phyloP scores from a whole-genome alignment of 2,329 filamentous ascomycete species.

The Aspergillus persii region DNA sequence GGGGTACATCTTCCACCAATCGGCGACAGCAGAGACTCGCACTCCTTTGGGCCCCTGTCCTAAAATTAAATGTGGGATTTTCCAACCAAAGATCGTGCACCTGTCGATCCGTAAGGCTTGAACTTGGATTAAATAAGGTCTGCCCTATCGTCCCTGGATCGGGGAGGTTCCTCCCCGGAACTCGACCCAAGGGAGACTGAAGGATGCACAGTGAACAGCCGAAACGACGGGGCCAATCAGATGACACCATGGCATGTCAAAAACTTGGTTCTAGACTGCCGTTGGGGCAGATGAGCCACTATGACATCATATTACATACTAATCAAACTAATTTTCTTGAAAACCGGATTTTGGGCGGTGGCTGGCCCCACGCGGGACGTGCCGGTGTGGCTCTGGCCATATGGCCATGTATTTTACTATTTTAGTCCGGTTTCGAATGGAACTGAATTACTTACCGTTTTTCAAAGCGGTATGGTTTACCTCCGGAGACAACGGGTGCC shows the following conservation, averaged over 20 bases:
- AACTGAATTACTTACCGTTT: neutral
- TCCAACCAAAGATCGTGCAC: neutral
- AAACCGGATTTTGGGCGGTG: neutral
- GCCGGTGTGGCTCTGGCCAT: constrained; percentile 14
- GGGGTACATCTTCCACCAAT: neutral
- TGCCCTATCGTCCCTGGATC: too few species aligned
- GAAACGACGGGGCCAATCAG: neutral
- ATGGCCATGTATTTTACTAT: constrained; percentile 1
- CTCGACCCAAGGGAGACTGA: too few species aligned
- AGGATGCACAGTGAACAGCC: neutral
- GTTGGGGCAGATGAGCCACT: neutral
- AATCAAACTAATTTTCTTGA: neutral
- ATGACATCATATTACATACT: constrained; percentile 3
- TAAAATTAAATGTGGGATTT: neutral
- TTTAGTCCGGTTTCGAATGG: neutral
- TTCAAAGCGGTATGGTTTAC: neutral
- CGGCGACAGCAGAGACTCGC: neutral
- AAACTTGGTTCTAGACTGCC: neutral
- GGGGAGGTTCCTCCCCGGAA: too few species aligned
- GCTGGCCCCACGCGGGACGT: constrained; percentile 19
- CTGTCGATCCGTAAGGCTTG: neutral
- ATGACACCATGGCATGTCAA: neutral
- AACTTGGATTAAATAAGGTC: neutral
- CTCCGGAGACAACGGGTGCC: neutral
- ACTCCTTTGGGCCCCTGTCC: neutral